Base-by-base conservation (phyloP, 1,284 basidiomycete species). In the Schizophyllum amplum region DNA sequence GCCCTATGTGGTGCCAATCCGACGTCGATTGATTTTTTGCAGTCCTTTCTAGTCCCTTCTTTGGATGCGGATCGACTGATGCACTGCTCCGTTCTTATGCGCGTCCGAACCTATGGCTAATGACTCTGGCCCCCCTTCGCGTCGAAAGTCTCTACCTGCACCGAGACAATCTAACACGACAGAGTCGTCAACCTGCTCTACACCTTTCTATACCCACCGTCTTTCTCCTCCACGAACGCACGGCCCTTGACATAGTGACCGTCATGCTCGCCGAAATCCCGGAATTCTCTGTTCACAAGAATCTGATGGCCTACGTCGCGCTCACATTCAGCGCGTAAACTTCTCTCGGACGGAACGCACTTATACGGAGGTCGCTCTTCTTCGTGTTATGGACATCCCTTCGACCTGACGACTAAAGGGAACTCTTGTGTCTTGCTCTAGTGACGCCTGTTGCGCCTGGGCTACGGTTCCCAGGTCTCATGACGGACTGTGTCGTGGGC, bases 1-100 rank as follows among this genome's bases (percentile, higher is more conserved):
- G 81, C 83, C 81, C 0, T 89, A 86, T 70, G 87, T 90, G 86
- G 70, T 89, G 46, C 5, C 87, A 90, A 68, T 66, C 88, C 15
- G 86, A 90, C 52, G 86, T 87, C 46, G 84, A 90, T 84, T 83
- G 13, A 83, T 89, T 46, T 82, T 86, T 2, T 78, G 80, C 7
- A 82, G 81, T 57, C 75, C 90, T 22, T 89, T 89, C 72, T 80
- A 81, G 61, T 68, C 82, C 1, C 81, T 84, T n/a, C 58, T 86
- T 77, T 26, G 65, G 66, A 21, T 61, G n/a, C n/a, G n/a, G 55
- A 47, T 62, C 56, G 21, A 54, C 64, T 33, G 17, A 54, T 20
- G 7, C 52, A 25, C 47, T 58, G 47, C 59, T 24, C 17, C 52
- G 60, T 50, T 50, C 55, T 53, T 51, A 58, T 55, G 58, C 65